phyloP scores from a whole-genome alignment of 163 green algal genomes.

The Chlorella variabilis region DNA sequence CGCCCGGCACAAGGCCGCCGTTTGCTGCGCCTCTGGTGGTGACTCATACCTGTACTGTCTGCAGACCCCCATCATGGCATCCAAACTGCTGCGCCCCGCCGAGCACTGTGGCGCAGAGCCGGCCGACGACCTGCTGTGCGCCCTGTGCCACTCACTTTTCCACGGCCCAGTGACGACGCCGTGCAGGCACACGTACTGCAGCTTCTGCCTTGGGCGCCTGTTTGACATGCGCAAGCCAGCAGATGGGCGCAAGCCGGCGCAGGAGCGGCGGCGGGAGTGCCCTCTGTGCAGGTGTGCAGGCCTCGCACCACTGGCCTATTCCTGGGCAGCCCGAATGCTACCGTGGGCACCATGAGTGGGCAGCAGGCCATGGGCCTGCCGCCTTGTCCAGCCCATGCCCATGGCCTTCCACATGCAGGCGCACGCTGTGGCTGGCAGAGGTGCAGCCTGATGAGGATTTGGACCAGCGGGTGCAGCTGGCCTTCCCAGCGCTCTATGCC shows the following conservation, averaged over 20 bases:
- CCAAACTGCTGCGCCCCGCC: neutral
- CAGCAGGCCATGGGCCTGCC: neutral
- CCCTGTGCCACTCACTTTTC: conserved; percentile 6
- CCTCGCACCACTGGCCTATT: too few species aligned
- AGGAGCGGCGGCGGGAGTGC: neutral
- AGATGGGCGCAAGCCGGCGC: neutral
- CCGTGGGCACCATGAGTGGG: neutral
- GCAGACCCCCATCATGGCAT: neutral
- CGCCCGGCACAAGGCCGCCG: too few species aligned
- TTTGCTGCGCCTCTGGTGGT: too few species aligned
- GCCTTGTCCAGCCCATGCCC: neutral
- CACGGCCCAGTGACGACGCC: neutral
- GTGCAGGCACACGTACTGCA: conserved; percentile 6
- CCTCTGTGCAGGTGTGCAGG: neutral
- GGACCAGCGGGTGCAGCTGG: neutral
- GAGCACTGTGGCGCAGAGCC: too few species aligned
- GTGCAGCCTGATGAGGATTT: neutral
- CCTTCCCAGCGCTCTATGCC: neutral
- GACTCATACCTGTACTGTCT: too few species aligned
- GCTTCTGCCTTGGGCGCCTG: conserved; percentile 11
- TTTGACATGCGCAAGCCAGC: neutral
- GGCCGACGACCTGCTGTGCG: conserved; percentile 2
- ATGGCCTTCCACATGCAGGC: neutral
- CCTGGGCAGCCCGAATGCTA: too few species aligned
- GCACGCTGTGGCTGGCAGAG: neutral